Evolutionary conservation across 2,329 filamentous ascomycete genomes (phyloP), one percentile per base, ranked within the genome.

Genomic region (Clonostachys sp.): DNA sequence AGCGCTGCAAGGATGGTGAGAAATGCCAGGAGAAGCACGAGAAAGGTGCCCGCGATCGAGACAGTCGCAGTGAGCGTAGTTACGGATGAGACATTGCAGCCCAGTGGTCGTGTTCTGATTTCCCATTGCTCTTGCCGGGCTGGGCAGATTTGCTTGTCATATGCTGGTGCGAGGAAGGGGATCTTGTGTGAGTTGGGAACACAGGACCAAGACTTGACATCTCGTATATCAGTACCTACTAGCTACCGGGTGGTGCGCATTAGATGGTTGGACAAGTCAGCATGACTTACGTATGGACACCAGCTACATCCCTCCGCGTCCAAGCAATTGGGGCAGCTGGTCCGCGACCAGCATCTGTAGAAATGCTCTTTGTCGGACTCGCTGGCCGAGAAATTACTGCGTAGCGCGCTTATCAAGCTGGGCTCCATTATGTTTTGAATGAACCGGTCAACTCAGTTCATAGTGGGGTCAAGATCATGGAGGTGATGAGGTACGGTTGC

Each of bases 71-170:
- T 61, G 24, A 69, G 44, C 38, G 58, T 60, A 14, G 63, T 69
- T 42, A 60, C 61, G 13, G 64, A 60, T 14, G 66, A 69, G 12
- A 65, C 61, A 30, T 55, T 51, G 44, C 66, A 69, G 20, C 66
- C 65, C 36, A 69, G 55, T 30, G 65, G 65, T 36, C 49, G 53
- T 14, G 64, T 63, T 35, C 66, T 63, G 20, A 69, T 48, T 48
- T 69, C 66, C 66, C 66, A 69, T 12, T 60, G 57, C 52, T 69
- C 66, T 2, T 68, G 68, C 67, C 67, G 71, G 50, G 78, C 66
- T 7, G 78, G 79, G 52, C 78, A 82, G 10, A 80, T 65, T 44
- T 74, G 59, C 39, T 71, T 62, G 48, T 79, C 65, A 55, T 67
- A 73, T 3, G 73, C 70, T 3, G 78, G 78, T 3, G 76, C 76